Conservation (phyloP, 768 basidiomycete genomes). For the Suillus tomentosus region DNA sequence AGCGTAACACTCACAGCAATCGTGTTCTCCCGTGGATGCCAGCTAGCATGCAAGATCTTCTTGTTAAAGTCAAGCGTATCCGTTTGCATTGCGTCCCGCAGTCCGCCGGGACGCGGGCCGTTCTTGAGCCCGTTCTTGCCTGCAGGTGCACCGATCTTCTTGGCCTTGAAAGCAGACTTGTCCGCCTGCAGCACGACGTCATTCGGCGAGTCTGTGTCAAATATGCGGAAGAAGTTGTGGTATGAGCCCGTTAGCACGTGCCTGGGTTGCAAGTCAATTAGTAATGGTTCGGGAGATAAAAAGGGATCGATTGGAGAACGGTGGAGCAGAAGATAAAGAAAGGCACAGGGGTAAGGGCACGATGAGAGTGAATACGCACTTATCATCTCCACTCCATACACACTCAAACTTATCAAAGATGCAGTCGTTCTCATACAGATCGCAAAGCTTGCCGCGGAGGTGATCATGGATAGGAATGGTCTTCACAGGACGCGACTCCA, state of each 20-base stretch:
- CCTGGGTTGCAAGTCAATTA: slow-evolving; percentile 42
- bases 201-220: slow-evolving; percentile 83
- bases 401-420: slow-evolving; percentile 99
- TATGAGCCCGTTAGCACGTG: slow-evolving; percentile 99
- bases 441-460: slow-evolving; percentile 94
- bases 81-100: slow-evolving; percentile 86
- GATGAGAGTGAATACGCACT: slow-evolving; percentile 57
- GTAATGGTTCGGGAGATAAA: slow-evolving; percentile 23
- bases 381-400: slow-evolving; percentile 94
- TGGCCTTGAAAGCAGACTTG: slow-evolving; percentile 98
- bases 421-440: slow-evolving; percentile 99
- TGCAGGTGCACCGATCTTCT: slow-evolving; percentile 94
- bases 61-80: slow-evolving; percentile 92
- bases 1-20: slow-evolving; percentile 73
- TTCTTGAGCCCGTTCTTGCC: slow-evolving; percentile 73
- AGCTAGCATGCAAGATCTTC: slow-evolving; percentile 94
- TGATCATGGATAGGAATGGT: slow-evolving; percentile 99
- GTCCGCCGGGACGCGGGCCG: slow-evolving; percentile 60
- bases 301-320: slow-evolving; percentile 16
- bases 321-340: slow-evolving; percentile 16
- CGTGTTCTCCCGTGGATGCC: slow-evolving; percentile 98
- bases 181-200: slow-evolving; percentile 97
- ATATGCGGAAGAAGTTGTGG: slow-evolving; percentile 99
- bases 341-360: slow-evolving; percentile 6
- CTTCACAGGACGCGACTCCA: slow-evolving; percentile 95